These are phyloP conservation scores for Leavenworthia alabamica DNA, from an alignment of 345 rosid genomes.

Conservation along the genomic window DNA sequence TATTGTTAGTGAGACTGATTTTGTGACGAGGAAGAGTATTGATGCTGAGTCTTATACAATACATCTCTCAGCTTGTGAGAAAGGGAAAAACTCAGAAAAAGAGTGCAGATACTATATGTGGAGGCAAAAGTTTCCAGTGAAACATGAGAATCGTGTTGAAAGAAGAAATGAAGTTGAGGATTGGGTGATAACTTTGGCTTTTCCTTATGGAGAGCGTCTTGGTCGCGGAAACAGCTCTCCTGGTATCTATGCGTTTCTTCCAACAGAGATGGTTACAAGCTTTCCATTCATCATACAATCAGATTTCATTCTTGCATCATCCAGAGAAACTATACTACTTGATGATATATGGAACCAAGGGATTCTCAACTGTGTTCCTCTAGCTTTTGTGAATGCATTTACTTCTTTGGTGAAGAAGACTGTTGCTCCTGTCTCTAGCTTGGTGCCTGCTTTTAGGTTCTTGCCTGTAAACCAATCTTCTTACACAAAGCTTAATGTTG, in stretches of 20 bases:
- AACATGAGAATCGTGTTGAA: slow-evolving; percentile 44
- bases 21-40: slow-evolving; percentile 52
- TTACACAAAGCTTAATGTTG: slow-evolving; percentile 32
- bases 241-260: slow-evolving; percentile 71
- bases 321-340: slow-evolving; percentile 57
- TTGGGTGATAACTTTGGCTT: slow-evolving; percentile 69
- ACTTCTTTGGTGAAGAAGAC: slow-evolving; percentile 43
- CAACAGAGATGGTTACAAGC: slow-evolving; percentile 65
- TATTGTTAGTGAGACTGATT: slow-evolving; percentile 47
- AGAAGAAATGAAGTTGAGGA: slow-evolving; percentile 62
- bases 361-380: slow-evolving; percentile 53
- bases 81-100: slow-evolving; percentile 1
- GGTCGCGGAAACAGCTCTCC: slow-evolving; percentile 42
- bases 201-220: slow-evolving; percentile 56
- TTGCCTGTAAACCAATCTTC: slow-evolving; percentile 45
- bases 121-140: slow-evolving; percentile 68
- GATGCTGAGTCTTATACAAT: slow-evolving; percentile 66
- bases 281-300: slow-evolving; percentile 69
- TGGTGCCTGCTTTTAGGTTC: slow-evolving; percentile 48
- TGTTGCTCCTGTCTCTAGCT: slow-evolving; percentile 45
- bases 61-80: slow-evolving; percentile 44
- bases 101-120: slow-evolving; percentile 60
- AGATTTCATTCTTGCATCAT: slow-evolving; percentile 60
- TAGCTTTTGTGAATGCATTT: slow-evolving; percentile 58
- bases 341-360: slow-evolving; percentile 76